A percentile compares a stretch with the other conserved stretches of the same genome.
Conservation (phyloP, 192 early-diverging fungal species). For the Backusella luteola region DNA sequence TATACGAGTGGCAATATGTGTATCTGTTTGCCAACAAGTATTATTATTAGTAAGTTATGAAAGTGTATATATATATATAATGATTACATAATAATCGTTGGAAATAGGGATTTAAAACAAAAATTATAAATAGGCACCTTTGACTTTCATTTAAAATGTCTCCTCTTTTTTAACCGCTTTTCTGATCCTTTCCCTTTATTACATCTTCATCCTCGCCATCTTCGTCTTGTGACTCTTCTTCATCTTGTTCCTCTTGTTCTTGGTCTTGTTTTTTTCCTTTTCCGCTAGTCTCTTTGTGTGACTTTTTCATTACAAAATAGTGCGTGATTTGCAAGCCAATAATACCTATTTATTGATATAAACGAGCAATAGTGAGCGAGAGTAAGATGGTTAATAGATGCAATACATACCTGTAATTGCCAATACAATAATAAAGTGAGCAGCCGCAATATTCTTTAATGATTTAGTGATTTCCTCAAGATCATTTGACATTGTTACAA, state of each 20-base stretch:
- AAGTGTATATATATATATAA: not conserved
- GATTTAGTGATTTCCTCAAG: constrained; percentile 9
- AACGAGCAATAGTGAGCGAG: not conserved
- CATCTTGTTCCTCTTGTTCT: constrained; percentile 6
- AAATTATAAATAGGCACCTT: not conserved
- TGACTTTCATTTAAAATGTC: not conserved
- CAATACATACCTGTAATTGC: constrained; percentile 22
- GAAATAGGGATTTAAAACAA: not conserved
- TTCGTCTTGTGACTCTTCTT: not conserved
- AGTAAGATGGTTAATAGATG: not conserved
- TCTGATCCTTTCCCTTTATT: not conserved
- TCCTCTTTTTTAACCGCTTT: not conserved
- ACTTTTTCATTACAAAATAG: constrained; percentile 12
- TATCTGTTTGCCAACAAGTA: not conserved
- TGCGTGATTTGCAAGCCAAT: constrained; percentile 21
- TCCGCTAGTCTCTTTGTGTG: constrained; percentile 1
- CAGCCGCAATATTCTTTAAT: constrained; percentile 27
- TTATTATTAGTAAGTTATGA: not conserved
- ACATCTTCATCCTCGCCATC: not conserved
- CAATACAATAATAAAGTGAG: constrained; percentile 29
- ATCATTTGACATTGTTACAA: constrained; percentile 15
- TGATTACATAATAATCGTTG: not conserved
- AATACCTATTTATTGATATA: constrained; percentile 13
- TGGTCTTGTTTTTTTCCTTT: constrained; percentile 1
- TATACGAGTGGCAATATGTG: not conserved